Evolutionary conservation across 176 grass and related monocot genomes (phyloP).

Genomic region (Thinopyrum elongatum): DNA sequence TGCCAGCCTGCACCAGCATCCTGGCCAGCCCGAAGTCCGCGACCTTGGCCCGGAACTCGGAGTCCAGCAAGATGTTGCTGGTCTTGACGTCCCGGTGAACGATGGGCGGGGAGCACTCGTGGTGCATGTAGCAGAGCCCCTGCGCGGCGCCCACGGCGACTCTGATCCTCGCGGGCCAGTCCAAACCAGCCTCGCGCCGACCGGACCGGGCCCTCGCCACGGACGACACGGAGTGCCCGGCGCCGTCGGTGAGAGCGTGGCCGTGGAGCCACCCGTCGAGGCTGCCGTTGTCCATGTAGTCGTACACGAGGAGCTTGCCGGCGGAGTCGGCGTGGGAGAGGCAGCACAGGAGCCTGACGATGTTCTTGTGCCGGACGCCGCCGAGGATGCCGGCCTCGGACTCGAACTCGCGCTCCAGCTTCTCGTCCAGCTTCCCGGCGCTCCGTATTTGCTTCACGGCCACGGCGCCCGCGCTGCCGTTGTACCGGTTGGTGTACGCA

Average conservation of each 20-base stretch:
- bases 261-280: slow-evolving; percentile 77
- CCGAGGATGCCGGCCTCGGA: slow-evolving; percentile 73
- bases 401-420: slow-evolving; percentile 65
- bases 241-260: not conserved
- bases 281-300: slow-evolving; percentile 82
- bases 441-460: slow-evolving; percentile 80
- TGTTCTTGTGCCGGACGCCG: slow-evolving; percentile 70
- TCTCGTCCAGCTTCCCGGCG: slow-evolving; percentile 39
- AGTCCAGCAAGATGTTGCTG: slow-evolving; percentile 83
- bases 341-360: slow-evolving; percentile 76
- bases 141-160: slow-evolving; percentile 59
- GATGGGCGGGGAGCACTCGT: slow-evolving; percentile 64
- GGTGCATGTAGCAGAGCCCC: slow-evolving; percentile 90
- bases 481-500: slow-evolving; percentile 37
- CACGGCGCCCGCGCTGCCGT: slow-evolving; percentile 32
- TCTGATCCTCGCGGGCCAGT: slow-evolving; percentile 64
- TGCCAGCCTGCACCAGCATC: slow-evolving; percentile 53
- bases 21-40: slow-evolving; percentile 86
- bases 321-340: slow-evolving; percentile 47
- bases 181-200: slow-evolving; percentile 13
- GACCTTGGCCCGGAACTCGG: slow-evolving; percentile 60
- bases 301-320: slow-evolving; percentile 80
- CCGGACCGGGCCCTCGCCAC: slow-evolving; percentile 5
- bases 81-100: slow-evolving; percentile 85
- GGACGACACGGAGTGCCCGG: not conserved